These are phyloP conservation scores for Pythium vanterpoolii DNA, from an alignment of 352 stramenopile species.

Conservation along the genomic window DNA sequence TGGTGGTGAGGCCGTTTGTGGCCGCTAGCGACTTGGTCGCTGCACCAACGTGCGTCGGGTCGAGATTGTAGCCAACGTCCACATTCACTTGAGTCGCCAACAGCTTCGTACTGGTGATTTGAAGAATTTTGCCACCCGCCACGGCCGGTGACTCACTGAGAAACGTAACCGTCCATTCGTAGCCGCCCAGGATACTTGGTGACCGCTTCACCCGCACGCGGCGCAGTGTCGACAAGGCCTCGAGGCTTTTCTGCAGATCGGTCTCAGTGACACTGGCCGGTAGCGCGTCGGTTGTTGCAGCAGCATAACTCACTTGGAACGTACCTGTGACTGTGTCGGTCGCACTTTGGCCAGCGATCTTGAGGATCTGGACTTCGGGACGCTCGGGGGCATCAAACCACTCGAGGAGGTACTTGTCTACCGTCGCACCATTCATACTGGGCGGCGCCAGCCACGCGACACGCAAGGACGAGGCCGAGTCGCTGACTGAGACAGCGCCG, in stretches of 20 bases:
- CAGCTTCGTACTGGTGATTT: slow-evolving; percentile 39
- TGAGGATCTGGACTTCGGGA: slow-evolving; percentile 68
- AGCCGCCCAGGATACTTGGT: slow-evolving; percentile 34
- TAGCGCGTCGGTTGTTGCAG: slow-evolving; percentile 45
- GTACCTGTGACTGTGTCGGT: slow-evolving; percentile 58
- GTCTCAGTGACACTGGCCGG: slow-evolving; percentile 49
- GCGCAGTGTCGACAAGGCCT: slow-evolving; percentile 50
- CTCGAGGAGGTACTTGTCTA: slow-evolving; percentile 70
- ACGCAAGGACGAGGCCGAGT: slow-evolving; percentile 36
- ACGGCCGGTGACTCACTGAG: slow-evolving; percentile 46
- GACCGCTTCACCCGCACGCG: slow-evolving; percentile 81
- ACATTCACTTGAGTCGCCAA: slow-evolving; percentile 25
- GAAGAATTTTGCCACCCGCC: slow-evolving; percentile 33
- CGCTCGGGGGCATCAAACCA: slow-evolving; percentile 56
- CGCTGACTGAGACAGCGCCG: slow-evolving; percentile 26
- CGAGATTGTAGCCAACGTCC: slow-evolving; percentile 40
- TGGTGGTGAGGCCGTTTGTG: slow-evolving; percentile 26
- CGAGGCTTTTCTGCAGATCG: slow-evolving; percentile 62
- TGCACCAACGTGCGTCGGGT: slow-evolving; percentile 46
- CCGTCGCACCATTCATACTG: slow-evolving; percentile 37
- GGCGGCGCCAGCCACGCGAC: slow-evolving; percentile 55
- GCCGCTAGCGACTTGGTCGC: slow-evolving; percentile 29
- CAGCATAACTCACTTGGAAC: slow-evolving; percentile 67
- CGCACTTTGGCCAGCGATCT: slow-evolving; percentile 43
- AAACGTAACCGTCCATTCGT: slow-evolving; percentile 81